These are phyloP conservation scores for Gossypium thurberi DNA, from an alignment of 345 rosid genomes.

Conservation along the genomic window DNA sequence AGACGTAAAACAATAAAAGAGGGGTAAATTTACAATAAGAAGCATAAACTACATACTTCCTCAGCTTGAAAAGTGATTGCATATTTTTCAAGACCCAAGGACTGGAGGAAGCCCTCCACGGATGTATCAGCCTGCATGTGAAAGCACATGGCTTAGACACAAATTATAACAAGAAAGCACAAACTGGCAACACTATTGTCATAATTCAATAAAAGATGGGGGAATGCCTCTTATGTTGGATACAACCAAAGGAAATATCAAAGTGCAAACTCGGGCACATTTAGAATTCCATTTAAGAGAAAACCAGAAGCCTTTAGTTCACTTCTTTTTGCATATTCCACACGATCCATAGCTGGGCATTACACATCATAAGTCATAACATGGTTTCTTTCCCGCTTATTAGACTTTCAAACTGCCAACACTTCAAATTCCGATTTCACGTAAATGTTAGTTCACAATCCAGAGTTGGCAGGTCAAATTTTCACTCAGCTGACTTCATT, in stretches of 20 bases:
- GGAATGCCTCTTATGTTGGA: neutral
- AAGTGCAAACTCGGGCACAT: neutral
- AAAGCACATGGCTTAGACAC: slow-evolving; percentile 10
- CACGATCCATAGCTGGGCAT: neutral
- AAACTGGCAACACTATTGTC: neutral
- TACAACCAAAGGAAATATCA: neutral
- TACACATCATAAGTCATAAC: neutral
- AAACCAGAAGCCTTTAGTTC: neutral
- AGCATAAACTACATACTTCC: slow-evolving; percentile 49
- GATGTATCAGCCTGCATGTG: slow-evolving; percentile 61
- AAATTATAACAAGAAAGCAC: neutral
- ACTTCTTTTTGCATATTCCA: neutral
- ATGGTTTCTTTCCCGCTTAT: neutral
- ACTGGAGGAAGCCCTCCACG: slow-evolving; percentile 73
- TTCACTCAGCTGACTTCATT: neutral
- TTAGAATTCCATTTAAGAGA: neutral
- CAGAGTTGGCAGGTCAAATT: neutral
- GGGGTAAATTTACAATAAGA: neutral
- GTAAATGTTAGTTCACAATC: neutral
- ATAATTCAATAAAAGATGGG: neutral
- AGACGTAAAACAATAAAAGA: slow-evolving; percentile 1
- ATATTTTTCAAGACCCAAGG: slow-evolving; percentile 86
- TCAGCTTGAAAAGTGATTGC: slow-evolving; percentile 86
- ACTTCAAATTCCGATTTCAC: neutral
- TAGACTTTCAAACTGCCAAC: neutral